Base-by-base conservation (phyloP, 805 yeast species). In the Ogataea parapolymorpha region DNA sequence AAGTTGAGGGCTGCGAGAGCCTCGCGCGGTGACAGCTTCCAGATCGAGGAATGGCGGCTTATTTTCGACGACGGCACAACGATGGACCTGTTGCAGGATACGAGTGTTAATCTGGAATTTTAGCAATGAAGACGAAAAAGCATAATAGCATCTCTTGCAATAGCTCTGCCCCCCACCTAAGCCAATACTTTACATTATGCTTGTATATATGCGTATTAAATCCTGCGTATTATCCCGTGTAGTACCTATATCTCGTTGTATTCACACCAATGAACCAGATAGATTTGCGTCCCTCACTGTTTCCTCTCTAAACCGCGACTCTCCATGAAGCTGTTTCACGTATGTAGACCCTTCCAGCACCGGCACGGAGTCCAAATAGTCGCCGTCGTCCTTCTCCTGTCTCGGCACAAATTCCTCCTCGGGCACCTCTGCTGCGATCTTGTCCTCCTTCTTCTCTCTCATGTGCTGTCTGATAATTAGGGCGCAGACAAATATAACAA, bases 1-100 rank as follows among this genome's bases (percentile, higher is more conserved):
- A 75, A 79, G 30, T 74, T 93, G 59, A 74, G 76, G 44, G 95
- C 96, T n/a, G 74, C 74, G 42, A 76, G 91, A 61, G 77, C 75
- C 28, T 71, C 77, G 37, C 74, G 75, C 48, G 66, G 68, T 33
- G 78, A 77, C 28, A 77, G 74, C 35, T 85, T 82, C 56, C 61
- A 65, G 16, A 80, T 84, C 38, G 68, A 70, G 14, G 77, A 76
- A 46, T 85, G 93, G 91, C 70, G 74, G 29, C 61, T 85, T 37
- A 63, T 70, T 8, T 72, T 74, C 11, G 74, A 68, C 30, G 77
- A 71, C 45, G 63, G 63, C 7, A 49, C 54, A 11, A 54, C 45
- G 8, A 52, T 72, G 41, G 76, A 79, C 47, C 63, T 82, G 16
- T 53, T 79, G 42, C 66, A 66, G 6, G 88, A 81, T 53, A 68